Conservation (phyloP, 306 rosid genomes). For the Acacia crassicarpa region DNA sequence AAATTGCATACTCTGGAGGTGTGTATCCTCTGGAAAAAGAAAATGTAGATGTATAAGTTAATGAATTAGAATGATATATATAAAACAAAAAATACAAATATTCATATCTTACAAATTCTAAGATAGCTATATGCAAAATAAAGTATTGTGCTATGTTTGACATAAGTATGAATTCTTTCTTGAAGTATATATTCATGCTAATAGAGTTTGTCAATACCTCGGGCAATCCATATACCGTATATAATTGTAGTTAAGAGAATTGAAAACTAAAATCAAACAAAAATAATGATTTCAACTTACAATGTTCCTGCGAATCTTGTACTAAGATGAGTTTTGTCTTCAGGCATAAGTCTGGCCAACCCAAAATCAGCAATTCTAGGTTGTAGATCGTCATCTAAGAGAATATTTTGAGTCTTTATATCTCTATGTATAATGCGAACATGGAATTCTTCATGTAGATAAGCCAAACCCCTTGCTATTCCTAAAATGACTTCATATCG, state of each 20-base stretch:
- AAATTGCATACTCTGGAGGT: background rate
- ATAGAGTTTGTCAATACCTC: background rate
- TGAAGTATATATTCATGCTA: too few species aligned
- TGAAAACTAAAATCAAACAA: background rate
- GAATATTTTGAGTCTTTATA: background rate
- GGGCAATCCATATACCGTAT: background rate
- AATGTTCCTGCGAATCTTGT: background rate
- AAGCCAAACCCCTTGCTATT: constrained; percentile 30
- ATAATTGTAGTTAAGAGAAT: background rate
- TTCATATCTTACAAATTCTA: background rate
- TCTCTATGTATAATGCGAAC: background rate
- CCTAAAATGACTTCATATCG: constrained; percentile 39
- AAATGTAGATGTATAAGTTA: background rate
- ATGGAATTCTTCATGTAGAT: background rate
- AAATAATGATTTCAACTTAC: background rate
- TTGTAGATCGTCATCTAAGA: background rate
- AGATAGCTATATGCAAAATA: background rate
- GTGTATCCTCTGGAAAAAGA: background rate
- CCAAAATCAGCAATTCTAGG: background rate
- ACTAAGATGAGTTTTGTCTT: background rate
- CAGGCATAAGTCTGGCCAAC: background rate
- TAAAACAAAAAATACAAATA: background rate
- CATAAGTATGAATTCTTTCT: background rate
- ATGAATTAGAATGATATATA: background rate
- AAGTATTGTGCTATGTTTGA: background rate